phyloP scores from a whole-genome alignment of 257 asterid species.

The Solanum medicagineum region DNA sequence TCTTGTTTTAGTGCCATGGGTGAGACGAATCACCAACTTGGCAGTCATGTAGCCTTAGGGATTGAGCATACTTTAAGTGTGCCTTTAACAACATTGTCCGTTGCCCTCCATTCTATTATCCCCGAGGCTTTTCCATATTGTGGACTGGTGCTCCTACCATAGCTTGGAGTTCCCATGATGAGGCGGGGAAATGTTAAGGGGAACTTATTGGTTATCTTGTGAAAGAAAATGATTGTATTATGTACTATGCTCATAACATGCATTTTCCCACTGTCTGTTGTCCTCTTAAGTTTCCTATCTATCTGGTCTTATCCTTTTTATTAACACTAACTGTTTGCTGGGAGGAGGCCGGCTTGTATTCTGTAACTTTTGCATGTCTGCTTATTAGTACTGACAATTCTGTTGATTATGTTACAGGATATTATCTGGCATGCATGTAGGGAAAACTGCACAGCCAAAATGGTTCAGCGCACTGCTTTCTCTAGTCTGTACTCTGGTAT shows the following conservation, averaged over 20 bases:
- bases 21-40: not conserved
- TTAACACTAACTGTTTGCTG: not conserved
- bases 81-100: not conserved
- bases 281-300: not conserved
- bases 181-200: not conserved
- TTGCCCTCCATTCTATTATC: not conserved
- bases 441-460: slow-evolving; percentile 45
- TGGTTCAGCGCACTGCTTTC: slow-evolving; percentile 48
- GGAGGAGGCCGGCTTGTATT: not conserved
- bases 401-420: slow-evolving; percentile 40
- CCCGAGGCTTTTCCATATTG: not conserved
- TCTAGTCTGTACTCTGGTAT: slow-evolving; percentile 64
- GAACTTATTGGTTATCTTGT: not conserved
- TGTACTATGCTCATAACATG: not conserved
- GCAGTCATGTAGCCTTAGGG: not conserved
- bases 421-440: slow-evolving; percentile 52
- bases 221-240: not conserved
- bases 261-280: not conserved
- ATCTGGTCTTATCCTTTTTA: not conserved
- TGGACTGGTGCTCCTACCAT: not conserved
- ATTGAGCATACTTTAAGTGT: not conserved
- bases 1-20: not conserved
- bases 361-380: not conserved
- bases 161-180: not conserved
- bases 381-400: not conserved